Evolutionary conservation across 805 yeast species (phyloP).

Genomic region (Cyberlindnera mississippiensis): DNA sequence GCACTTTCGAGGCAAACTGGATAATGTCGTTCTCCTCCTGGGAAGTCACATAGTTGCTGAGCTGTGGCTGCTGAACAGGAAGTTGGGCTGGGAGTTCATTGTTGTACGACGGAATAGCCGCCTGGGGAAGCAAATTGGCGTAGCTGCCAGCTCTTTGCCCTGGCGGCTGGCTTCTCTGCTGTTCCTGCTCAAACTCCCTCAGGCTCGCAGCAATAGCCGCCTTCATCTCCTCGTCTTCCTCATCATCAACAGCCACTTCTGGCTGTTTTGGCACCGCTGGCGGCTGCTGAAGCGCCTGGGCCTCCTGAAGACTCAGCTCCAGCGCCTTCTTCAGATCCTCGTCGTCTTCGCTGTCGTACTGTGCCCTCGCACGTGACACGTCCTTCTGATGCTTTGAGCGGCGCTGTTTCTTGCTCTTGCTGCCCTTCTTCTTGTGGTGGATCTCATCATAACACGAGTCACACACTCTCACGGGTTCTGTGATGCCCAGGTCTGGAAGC

Average conservation of each 20-base stretch:
- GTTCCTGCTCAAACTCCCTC: constrained; percentile 52
- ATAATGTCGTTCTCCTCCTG: constrained; percentile 68
- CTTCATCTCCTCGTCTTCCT: constrained; percentile 82
- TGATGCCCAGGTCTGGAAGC: constrained; percentile 80
- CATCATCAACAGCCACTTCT: constrained; percentile 35
- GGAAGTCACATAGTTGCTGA: constrained; percentile 31
- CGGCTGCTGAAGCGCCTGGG: constrained; percentile 28
- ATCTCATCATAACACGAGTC: constrained; percentile 78
- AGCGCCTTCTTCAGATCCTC: constrained; percentile 77
- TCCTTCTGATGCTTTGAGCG: constrained; percentile 21
- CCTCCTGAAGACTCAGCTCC: constrained; percentile 68
- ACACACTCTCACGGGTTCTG: constrained; percentile 89
- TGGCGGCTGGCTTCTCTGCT: constrained; percentile 24
- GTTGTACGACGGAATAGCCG: constrained; percentile 23
- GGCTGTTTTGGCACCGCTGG: constrained; percentile 12
- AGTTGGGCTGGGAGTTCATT: constrained; percentile 5
- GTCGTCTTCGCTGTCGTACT: constrained; percentile 50
- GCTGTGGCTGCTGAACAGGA: constrained; percentile 18
- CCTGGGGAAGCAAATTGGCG: constrained; percentile 19
- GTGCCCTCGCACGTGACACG: constrained; percentile 26
- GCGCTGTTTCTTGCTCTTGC: constrained; percentile 21
- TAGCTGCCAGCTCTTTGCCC: constrained; percentile 19
- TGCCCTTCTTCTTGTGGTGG: constrained; percentile 34
- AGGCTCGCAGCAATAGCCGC: constrained; percentile 94
- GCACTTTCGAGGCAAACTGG: constrained; percentile 65